Evolutionary conservation across 495 filamentous ascomycete species (phyloP), one percentile per base, ranked within the genome.

Genomic region (Umbilicaria muhlenbergii): DNA sequence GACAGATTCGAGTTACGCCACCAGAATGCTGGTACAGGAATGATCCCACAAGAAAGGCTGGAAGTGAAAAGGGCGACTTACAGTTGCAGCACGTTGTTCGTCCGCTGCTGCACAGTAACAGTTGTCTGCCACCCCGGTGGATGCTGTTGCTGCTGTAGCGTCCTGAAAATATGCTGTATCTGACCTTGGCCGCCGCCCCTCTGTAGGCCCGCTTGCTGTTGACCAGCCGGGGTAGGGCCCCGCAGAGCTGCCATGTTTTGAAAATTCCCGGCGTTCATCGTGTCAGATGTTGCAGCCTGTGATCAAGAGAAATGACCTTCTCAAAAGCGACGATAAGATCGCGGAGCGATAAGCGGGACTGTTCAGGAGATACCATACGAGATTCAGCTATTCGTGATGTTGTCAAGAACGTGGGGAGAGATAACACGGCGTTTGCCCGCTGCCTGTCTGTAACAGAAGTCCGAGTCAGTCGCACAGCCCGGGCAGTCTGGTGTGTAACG

Each of bases 221-320:
- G 55, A 42, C 51, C 57, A 41, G 49, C 59, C 36, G 63, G 56
- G 36, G 61, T 62, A 50, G 58, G 24, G n/a, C 34, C 39, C 31
- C 39, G 42, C 19, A 38, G 38, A 15, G 17, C 42, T 31, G 32
- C 16, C 50, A 43, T 40, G 39, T 72, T 69, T 47, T 59, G 47
- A 45, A 67, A 68, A 46, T 65, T 63, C 50, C 54, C 63, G 43
- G 63, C 58, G 67, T 71, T 71, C 68, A 72, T 52, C 16, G 14
- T 47, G 32, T 34, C 12, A 34, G 24, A 28, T 28, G 24, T 28
- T 28, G 24, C 24, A 10, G 24, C 24, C 6, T 28, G 1, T 1
- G 24, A 8, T 28, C 24, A 10, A 4, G 24, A 6, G 24, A 28
- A 28, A 28, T 8, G 24, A 7, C 8, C 24, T 28, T 10, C 4